Evolutionary conservation across 1,284 basidiomycete species (phyloP).

Genomic region (Ustilago xerochloae): DNA sequence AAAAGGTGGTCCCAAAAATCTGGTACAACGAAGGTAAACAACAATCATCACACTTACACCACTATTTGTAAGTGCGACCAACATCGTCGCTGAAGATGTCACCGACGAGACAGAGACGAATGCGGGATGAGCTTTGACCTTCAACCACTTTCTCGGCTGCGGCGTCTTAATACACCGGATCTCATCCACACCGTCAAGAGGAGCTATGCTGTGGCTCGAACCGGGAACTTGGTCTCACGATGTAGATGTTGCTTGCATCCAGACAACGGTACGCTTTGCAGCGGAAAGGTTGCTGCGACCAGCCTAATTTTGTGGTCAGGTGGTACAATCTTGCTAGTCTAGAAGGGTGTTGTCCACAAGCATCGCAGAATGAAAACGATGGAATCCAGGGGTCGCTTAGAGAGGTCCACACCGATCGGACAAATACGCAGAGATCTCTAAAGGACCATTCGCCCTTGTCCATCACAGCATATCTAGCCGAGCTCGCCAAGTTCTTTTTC

Average conservation of each 20-base stretch:
- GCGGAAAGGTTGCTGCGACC: neutral
- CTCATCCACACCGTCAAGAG: neutral
- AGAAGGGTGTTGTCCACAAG: neutral
- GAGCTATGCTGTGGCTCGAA: neutral
- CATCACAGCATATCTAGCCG: neutral
- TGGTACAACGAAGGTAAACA: too few species aligned
- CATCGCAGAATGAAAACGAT: neutral
- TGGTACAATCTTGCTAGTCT: neutral
- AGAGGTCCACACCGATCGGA: neutral
- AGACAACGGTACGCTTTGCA: constrained; percentile 6
- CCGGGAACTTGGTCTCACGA: neutral
- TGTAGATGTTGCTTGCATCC: constrained; percentile 9
- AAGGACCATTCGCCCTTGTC: neutral
- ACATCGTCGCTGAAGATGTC: neutral
- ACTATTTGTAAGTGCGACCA: neutral
- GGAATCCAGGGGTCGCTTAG: neutral
- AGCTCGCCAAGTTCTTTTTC: neutral
- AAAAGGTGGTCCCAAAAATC: neutral
- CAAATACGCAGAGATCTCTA: neutral
- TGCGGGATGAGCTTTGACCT: neutral
- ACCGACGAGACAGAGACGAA: neutral
- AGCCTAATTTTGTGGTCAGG: neutral
- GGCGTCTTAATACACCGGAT: neutral
- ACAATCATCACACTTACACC: too few species aligned
- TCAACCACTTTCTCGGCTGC: neutral